Base-by-base conservation (phyloP, 2,329 filamentous ascomycete species). In the Triangularia verruculosa region DNA sequence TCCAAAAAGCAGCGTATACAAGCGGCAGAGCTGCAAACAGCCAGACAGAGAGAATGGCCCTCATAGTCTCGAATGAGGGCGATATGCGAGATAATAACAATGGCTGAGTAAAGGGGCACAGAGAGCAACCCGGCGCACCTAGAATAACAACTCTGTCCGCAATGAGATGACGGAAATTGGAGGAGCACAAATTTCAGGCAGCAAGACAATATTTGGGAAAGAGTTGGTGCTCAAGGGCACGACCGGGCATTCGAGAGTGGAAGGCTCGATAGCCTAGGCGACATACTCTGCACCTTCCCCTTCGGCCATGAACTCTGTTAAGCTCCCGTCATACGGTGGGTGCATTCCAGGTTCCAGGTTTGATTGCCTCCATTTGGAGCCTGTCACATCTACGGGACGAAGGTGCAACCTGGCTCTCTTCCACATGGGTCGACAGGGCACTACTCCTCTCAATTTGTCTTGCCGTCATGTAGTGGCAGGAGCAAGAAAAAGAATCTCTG, bases 1-100 rank as follows among this genome's bases (percentile, higher is more conserved):
- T 76, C 78, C 77, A 78, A 70, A 73, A 78, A 1, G 70, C 64
- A 7, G 70, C 68, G 30, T 67, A 68, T 52, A 66, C 70, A 57
- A 58, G 51, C 3, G 68, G 51, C 3, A 66, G 63, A 3, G 65
- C 66, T 59, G 47, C 59, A 47, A 63, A 59, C 52, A 68, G 57
- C 47, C 69, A 20, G 8, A 67, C 9, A 3, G 30, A 13, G 24
- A 65, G 27, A 6, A 25, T 24, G 17, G 20, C 28, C 55, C 47
- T 66, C 68, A 69, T 69, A 20, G 39, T 47, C 2, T 11, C 34
- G 15, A 9, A 47, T 47, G 39, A 17, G 11, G n/a, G 39, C 20
- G n/a, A 17, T 20, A 2, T 20, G 39, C n/a, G 39, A 47, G 39
- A 47, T 9, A 17, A 47, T 9, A 47, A 9, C n/a, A 47, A 32